Evolutionary conservation across 1,139 yeast genomes (phyloP).

Genomic region (Debaryomyces udenii): DNA sequence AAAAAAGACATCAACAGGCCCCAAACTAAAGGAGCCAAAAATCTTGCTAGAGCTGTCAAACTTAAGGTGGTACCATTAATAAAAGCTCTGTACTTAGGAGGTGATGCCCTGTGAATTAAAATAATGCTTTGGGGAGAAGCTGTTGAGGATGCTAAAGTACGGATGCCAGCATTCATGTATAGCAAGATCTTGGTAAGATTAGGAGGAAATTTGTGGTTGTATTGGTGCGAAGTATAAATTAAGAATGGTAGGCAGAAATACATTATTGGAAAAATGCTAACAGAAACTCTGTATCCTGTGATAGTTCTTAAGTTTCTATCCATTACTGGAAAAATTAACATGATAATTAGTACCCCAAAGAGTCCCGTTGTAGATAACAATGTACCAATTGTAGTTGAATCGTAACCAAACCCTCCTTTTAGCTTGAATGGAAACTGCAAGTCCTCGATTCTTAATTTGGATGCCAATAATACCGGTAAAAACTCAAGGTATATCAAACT

Average conservation of each 20-base stretch:
- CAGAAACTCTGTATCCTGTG: constrained; percentile 44
- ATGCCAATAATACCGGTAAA: constrained; percentile 60
- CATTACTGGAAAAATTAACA: constrained; percentile 56
- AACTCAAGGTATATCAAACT: constrained; percentile 60
- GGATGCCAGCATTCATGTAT: constrained; percentile 31
- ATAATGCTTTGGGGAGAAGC: constrained; percentile 46
- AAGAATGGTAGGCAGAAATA: constrained; percentile 54
- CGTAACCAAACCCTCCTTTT: constrained; percentile 37
- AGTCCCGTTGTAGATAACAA: constrained; percentile 59
- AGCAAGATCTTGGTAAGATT: constrained; percentile 27
- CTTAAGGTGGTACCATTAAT: constrained; percentile 54
- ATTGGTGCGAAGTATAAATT: constrained; percentile 44
- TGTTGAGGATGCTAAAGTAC: constrained; percentile 34
- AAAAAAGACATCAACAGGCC: constrained; percentile 57
- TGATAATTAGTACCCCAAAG: constrained; percentile 54
- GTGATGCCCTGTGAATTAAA: constrained; percentile 52
- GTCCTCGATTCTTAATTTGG: constrained; percentile 36
- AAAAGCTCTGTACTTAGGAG: constrained; percentile 51
- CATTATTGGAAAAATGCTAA: constrained; percentile 47
- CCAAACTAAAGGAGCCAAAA: constrained; percentile 61
- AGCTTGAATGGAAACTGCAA: constrained; percentile 42
- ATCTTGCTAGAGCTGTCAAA: constrained; percentile 57
- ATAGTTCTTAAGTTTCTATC: constrained; percentile 54
- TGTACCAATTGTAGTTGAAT: constrained; percentile 53
- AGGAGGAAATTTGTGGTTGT: constrained; percentile 27